Evolutionary conservation across 208 protist genomes (phyloP).

Genomic region (Tritrichomonas musculus): DNA sequence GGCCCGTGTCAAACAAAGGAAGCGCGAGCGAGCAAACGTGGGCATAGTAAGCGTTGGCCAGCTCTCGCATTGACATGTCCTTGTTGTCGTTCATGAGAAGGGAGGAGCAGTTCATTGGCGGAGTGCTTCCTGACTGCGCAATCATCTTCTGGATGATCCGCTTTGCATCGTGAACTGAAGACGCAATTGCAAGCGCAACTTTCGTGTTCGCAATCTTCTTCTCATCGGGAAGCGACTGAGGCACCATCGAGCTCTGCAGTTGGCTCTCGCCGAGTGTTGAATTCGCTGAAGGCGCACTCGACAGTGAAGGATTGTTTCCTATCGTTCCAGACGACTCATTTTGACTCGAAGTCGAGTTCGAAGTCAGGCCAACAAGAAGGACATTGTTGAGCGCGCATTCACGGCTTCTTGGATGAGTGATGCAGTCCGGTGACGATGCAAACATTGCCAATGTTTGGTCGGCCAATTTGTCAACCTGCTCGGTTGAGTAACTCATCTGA

Average conservation of each 20-base stretch:
- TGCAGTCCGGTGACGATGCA: neutral
- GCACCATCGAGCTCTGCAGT: too few species aligned
- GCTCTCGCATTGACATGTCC: neutral
- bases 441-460: neutral
- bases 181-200: neutral
- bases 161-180: neutral
- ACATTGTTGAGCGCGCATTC: neutral
- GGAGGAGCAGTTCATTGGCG: neutral
- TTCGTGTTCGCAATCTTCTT: neutral
- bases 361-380: neutral
- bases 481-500: neutral
- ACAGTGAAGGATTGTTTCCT: too few species aligned
- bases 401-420: neutral
- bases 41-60: constrained; percentile 10
- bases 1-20: neutral
- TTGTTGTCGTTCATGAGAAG: neutral
- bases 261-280: too few species aligned
- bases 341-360: too few species aligned
- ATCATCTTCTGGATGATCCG: neutral
- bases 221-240: too few species aligned
- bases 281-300: too few species aligned
- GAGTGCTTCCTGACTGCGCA: neutral
- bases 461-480: neutral
- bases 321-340: too few species aligned
- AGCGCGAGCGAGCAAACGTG: neutral